Evolutionary conservation across 305 asterid species (phyloP).

Genomic region (Rubia occidens): DNA sequence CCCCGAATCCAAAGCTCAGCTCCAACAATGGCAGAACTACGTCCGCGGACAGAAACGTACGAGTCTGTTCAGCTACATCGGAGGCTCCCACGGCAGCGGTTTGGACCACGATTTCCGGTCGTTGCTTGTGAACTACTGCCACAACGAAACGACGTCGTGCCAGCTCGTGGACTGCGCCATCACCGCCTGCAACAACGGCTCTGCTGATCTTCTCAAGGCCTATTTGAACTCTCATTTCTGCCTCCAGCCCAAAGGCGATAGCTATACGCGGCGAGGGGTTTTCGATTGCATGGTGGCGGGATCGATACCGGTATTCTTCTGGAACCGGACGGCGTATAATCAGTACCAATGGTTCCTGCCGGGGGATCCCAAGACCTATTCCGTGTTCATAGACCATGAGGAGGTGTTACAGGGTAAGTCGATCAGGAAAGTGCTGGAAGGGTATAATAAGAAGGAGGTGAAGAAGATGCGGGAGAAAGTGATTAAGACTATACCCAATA

Average conservation of each 20-base stretch:
- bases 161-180: slow-evolving; percentile 54
- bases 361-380: slow-evolving; percentile 49
- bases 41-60: slow-evolving; percentile 34
- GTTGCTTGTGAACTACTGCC: slow-evolving; percentile 34
- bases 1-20: slow-evolving; percentile 36
- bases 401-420: slow-evolving; percentile 39
- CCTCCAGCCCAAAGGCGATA: slow-evolving; percentile 73
- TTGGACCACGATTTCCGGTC: slow-evolving; percentile 43
- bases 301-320: slow-evolving; percentile 72
- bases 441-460: slow-evolving; percentile 33
- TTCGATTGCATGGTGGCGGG: slow-evolving; percentile 89
- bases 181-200: slow-evolving; percentile 51
- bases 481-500: slow-evolving; percentile 34
- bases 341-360: slow-evolving; percentile 73
- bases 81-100: slow-evolving; percentile 35
- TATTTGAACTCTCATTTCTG: slow-evolving; percentile 58
- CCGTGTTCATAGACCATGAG: slow-evolving; percentile 54
- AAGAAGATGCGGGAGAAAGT: slow-evolving; percentile 44
- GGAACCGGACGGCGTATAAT: slow-evolving; percentile 49
- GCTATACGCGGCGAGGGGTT: slow-evolving; percentile 52
- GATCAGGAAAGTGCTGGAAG: slow-evolving; percentile 41
- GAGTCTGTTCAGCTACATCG: slow-evolving; percentile 46
- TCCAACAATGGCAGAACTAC: slow-evolving; percentile 51
- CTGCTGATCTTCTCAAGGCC: slow-evolving; percentile 43
- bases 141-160: slow-evolving; percentile 41